Conservation (phyloP, 495 filamentous ascomycete species). For the Xylaria intraflava region DNA sequence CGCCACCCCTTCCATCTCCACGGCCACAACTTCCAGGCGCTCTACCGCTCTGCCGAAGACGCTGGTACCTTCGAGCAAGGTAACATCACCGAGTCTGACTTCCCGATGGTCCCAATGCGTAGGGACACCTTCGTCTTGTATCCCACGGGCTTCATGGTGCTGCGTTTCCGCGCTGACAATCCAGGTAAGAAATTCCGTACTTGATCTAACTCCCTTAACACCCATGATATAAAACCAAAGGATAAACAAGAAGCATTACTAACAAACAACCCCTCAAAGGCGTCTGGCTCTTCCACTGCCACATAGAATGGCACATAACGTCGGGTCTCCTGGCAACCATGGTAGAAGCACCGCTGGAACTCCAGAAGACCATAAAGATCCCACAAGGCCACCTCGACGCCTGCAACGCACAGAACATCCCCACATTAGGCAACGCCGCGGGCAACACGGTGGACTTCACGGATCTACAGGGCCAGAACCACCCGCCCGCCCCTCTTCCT, state of each 20-base stretch:
- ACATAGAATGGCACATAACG: slow-evolving; percentile 64
- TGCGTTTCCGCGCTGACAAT: slow-evolving; percentile 63
- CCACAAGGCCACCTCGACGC: slow-evolving; percentile 56
- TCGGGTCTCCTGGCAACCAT: slow-evolving; percentile 64
- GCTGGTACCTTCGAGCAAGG: slow-evolving; percentile 39
- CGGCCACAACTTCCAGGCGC: slow-evolving; percentile 72
- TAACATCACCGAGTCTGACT: slow-evolving; percentile 37
- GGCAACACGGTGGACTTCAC: slow-evolving; percentile 59
- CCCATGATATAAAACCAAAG: neutral
- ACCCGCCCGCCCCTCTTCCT: slow-evolving; percentile 50
- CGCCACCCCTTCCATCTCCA: slow-evolving; percentile 84
- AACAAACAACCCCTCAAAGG: slow-evolving; percentile 20
- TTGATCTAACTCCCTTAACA: no score
- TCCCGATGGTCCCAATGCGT: slow-evolving; percentile 38
- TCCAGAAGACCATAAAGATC: slow-evolving; percentile 57
- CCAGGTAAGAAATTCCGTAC: slow-evolving; percentile 55
- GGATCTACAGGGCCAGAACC: slow-evolving; percentile 57
- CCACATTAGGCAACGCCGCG: slow-evolving; percentile 65
- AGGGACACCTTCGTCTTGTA: slow-evolving; percentile 53
- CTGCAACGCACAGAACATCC: slow-evolving; percentile 47
- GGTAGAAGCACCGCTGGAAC: slow-evolving; percentile 50
- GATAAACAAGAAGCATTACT: neutral
- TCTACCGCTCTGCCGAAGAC: slow-evolving; percentile 39
- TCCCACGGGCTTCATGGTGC: slow-evolving; percentile 52
- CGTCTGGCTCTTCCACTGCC: slow-evolving; percentile 70